A percentile compares a stretch with the other conserved stretches of the same genome.
These are phyloP conservation scores for Ophioceras dolichostomum DNA, from an alignment of 2,329 filamentous ascomycete genomes.

Conservation along the genomic window DNA sequence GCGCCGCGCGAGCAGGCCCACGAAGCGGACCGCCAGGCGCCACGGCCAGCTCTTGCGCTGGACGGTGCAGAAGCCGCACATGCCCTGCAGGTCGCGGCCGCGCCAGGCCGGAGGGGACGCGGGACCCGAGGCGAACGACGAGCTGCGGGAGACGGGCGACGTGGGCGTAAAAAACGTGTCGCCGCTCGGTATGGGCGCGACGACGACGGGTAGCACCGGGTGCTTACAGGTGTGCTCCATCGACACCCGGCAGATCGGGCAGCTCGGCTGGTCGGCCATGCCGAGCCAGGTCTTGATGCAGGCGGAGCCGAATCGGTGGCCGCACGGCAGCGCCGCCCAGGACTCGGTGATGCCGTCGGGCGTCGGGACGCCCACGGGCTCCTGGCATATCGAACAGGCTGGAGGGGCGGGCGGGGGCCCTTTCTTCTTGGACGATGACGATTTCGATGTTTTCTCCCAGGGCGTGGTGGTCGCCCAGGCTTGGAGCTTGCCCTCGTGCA, in stretches of 20 bases:
- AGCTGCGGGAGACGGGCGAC: background rate
- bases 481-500: background rate
- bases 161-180: too few species aligned
- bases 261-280: slow-evolving; percentile 20
- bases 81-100: background rate
- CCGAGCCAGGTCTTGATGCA: slow-evolving; percentile 31
- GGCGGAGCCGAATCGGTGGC: slow-evolving; percentile 27
- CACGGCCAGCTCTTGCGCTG: background rate
- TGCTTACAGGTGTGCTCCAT: slow-evolving; percentile 20
- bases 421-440: too few species aligned
- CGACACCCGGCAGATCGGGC: slow-evolving; percentile 25
- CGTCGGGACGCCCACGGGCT: slow-evolving; percentile 22
- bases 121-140: too few species aligned
- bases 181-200: too few species aligned
- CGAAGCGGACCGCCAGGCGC: background rate
- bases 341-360: slow-evolving; percentile 24
- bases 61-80: background rate
- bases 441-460: too few species aligned
- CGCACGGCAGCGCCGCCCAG: slow-evolving; percentile 28
- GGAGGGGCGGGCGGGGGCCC: too few species aligned
- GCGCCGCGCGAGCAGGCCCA: background rate
- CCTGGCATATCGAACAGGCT: slow-evolving; percentile 29
- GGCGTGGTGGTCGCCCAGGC: background rate
- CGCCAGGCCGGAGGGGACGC: background rate
- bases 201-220: slow-evolving; percentile 15